Conservation (phyloP, 176 grass and related monocot genomes). For the Cenchrus purpureus region DNA sequence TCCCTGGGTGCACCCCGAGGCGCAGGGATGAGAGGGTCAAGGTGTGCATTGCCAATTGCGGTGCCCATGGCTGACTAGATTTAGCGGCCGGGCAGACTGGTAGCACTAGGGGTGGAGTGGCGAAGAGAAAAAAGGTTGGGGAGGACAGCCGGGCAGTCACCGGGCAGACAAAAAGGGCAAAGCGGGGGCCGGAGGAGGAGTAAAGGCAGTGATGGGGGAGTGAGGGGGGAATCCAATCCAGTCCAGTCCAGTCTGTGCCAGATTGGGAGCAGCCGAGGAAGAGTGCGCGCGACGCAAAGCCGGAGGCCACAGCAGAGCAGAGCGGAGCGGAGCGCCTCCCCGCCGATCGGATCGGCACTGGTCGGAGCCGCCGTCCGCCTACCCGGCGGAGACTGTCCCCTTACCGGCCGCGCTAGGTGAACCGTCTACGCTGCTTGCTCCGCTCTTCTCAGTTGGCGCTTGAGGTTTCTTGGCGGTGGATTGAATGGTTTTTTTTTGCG, state of each 20-base stretch:
- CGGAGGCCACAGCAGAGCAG: neutral
- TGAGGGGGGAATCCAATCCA: slow-evolving; percentile 18
- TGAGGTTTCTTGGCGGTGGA: neutral
- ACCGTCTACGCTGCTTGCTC: neutral
- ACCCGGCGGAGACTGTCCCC: too few relatives aligned
- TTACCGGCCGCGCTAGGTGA: neutral
- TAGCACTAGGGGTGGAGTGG: neutral
- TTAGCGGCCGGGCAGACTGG: neutral
- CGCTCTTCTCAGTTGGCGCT: neutral
- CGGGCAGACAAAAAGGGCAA: slow-evolving; percentile 10
- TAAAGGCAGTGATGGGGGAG: slow-evolving; percentile 13
- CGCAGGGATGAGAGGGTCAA: neutral
- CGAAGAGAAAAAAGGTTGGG: neutral
- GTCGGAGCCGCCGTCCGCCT: neutral
- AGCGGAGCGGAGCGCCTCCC: too few relatives aligned
- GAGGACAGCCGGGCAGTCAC: neutral
- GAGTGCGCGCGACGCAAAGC: slow-evolving; percentile 35
- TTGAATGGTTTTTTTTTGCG: slow-evolving; percentile 2
- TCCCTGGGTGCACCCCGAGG: neutral
- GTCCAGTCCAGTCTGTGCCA: slow-evolving; percentile 7
- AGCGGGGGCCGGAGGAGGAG: neutral
- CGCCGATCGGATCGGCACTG: slow-evolving; percentile 17
- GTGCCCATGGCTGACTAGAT: neutral
- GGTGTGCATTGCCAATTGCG: slow-evolving; percentile 10
- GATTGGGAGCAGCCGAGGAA: slow-evolving; percentile 25